These are phyloP conservation scores for Panicum miliaceum DNA, from an alignment of 176 grass and related monocot species.

Conservation along the genomic window DNA sequence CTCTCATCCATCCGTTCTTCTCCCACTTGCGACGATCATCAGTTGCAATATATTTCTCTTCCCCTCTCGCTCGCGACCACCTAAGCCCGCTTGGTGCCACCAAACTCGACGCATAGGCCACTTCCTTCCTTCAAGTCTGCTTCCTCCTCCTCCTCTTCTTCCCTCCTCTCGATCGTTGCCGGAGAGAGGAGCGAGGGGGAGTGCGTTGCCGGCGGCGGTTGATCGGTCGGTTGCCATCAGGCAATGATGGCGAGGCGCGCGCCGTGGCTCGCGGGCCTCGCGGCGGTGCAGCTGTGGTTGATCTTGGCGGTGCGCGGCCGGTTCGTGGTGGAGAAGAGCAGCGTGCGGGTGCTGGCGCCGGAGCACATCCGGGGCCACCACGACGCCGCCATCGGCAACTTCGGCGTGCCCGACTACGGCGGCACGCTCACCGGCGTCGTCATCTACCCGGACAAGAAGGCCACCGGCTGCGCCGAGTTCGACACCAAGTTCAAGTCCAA, in stretches of 20 bases:
- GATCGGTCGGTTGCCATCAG: neutral
- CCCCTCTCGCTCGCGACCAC: neutral
- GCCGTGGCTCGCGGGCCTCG: neutral
- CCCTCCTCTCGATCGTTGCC: neutral
- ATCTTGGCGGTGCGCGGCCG: constrained; percentile 35
- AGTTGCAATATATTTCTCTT: neutral
- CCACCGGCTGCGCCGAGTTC: constrained; percentile 68
- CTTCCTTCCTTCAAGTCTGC: constrained; percentile 12
- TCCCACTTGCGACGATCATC: neutral
- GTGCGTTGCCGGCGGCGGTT: neutral
- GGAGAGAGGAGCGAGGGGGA: neutral
- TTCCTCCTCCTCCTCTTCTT: neutral
- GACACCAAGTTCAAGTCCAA: constrained; percentile 66
- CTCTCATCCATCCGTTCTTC: too few relatives aligned
- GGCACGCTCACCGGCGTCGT: constrained; percentile 84
- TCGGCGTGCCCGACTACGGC: constrained; percentile 90
- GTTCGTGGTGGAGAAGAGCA: constrained; percentile 97
- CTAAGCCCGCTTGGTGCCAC: constrained; percentile 25
- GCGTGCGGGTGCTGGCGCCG: constrained; percentile 76
- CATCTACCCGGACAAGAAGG: constrained; percentile 75
- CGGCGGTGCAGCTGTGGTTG: neutral
- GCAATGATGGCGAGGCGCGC: constrained; percentile 36
- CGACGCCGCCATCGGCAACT: constrained; percentile 92
- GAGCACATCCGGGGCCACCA: constrained; percentile 78
- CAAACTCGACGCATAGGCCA: constrained; percentile 12